A percentile compares a stretch with the other conserved stretches of the same genome.
phyloP scores from a whole-genome alignment of 176 grass and related monocot genomes.

The Poa pratensis region DNA sequence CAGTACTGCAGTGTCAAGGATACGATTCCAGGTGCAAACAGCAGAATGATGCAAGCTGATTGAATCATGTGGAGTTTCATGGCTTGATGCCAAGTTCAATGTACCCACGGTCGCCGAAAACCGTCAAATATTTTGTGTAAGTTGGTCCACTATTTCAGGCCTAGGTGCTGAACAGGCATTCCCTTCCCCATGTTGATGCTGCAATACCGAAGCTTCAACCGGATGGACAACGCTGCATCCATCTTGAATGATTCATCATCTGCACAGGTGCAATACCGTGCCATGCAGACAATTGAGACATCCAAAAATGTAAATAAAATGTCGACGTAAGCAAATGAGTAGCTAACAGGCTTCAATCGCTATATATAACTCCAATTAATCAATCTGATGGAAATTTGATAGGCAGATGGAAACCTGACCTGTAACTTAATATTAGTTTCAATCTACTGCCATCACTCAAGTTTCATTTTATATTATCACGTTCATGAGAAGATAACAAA shows the following conservation, averaged over 20 bases:
- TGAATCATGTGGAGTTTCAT: neutral
- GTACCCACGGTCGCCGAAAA: neutral
- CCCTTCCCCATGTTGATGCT: neutral
- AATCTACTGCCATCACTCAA: neutral
- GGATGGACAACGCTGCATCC: neutral
- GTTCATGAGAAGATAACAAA: neutral
- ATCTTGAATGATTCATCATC: conserved; percentile 26
- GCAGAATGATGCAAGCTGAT: neutral
- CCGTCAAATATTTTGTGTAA: neutral
- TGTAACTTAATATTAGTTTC: neutral
- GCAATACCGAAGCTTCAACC: conserved; percentile 15
- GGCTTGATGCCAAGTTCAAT: neutral
- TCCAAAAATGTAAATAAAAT: neutral
- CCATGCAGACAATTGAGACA: neutral
- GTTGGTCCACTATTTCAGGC: conserved; percentile 22
- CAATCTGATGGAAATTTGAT: neutral
- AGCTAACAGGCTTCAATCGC: neutral
- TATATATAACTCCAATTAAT: neutral
- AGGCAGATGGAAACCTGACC: neutral
- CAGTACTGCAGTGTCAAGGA: neutral
- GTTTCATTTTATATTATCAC: neutral
- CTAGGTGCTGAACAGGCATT: conserved; percentile 3
- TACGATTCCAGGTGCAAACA: neutral
- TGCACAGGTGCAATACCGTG: neutral
- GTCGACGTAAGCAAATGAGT: neutral